Evolutionary conservation across 2,329 filamentous ascomycete genomes (phyloP).

Genomic region (Akanthomyces lecanii): DNA sequence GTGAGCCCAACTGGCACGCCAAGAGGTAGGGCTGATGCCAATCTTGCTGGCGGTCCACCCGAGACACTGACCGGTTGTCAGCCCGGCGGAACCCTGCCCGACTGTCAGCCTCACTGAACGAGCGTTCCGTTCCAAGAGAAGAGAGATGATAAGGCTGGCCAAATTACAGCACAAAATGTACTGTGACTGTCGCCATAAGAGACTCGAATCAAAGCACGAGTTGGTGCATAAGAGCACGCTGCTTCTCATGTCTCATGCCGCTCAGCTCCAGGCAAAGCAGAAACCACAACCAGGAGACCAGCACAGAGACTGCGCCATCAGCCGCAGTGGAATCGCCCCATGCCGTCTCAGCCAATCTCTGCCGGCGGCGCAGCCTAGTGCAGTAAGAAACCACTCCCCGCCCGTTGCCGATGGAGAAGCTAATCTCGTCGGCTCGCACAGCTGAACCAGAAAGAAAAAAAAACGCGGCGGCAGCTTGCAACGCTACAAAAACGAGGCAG

Average conservation of each 20-base stretch:
- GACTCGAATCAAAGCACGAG: no score
- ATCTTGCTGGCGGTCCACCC: neutral
- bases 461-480: no score
- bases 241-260: no score
- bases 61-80: neutral
- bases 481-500: neutral
- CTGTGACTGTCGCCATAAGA: no score
- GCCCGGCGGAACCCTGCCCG: neutral
- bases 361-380: neutral
- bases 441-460: neutral
- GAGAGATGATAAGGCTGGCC: no score
- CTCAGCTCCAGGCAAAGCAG: no score
- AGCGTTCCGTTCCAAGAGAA: no score
- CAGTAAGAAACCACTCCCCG: neutral
- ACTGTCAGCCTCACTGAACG: neutral
- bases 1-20: neutral
- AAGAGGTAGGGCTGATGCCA: constrained; percentile 8
- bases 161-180: no score
- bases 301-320: neutral
- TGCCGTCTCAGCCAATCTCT: neutral
- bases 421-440: constrained; percentile 8
- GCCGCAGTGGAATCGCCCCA: constrained; percentile 2
- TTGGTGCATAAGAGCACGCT: no score
- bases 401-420: constrained; percentile 4
- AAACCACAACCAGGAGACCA: no score